Base-by-base conservation (phyloP, 1,284 basidiomycete genomes). In the Vanrija sp. region DNA sequence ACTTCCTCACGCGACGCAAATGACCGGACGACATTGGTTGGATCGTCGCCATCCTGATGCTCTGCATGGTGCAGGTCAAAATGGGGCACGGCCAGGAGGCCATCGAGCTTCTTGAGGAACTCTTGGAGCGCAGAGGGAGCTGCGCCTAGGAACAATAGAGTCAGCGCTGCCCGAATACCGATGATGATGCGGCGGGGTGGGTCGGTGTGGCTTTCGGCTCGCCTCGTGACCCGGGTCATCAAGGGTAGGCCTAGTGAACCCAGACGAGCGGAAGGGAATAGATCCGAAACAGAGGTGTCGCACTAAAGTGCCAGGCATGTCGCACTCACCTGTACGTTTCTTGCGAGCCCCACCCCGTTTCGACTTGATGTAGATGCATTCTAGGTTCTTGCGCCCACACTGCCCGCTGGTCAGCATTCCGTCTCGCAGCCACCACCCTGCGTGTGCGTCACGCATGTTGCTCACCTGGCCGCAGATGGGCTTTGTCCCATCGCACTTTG, bases 331-430 rank as follows among this genome's bases (percentile, higher is more conserved):
- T 54, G 71, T 69, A 25, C 67, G 65, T 58, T 72, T 71, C 66
- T 73, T 77, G 55, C 76, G 66, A 2, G 75, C 73, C 7, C 76
- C 76, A 8, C 75, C 76, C 38, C 76, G 61, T 39, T 70, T 63
- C 18, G 72, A 75, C 63, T 76, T 77, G 58, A 78, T 74, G 57
- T 69, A 78, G 34, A 74, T 69, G 57, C 76, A 78, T 48, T 73
- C 69, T 12, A 72, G 52, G 5, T 64, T 60, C 58, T 75, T 75
- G 46, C 65, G 68, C 9, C 52, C 34, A 55, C 76, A 78, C 71
- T 78, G 61, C 9, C 9, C 14, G 6, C 7, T 18, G 5, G 47
- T 49, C 6, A 49, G 47, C 15, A 38, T 26, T n/a, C 19, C n/a
- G n/a, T 19, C 5, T 7, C 6, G 18, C 19, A n/a, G 5, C 6